Conservation (phyloP, 768 basidiomycete species). For the Amanita pseudoporphyria region DNA sequence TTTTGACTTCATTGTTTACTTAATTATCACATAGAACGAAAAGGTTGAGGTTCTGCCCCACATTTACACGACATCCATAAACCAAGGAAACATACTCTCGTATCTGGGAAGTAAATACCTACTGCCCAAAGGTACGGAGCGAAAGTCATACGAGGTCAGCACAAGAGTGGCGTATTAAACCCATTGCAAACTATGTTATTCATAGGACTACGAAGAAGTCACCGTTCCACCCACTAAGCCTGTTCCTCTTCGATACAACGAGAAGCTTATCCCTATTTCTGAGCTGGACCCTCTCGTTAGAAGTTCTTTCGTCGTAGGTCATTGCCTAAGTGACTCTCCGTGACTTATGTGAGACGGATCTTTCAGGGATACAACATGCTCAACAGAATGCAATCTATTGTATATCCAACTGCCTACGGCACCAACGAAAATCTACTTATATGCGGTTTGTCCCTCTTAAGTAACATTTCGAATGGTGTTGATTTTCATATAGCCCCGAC, state of each 20-base stretch:
- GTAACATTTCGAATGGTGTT: neutral
- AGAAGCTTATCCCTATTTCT: conserved; percentile 59
- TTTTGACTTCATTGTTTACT: neutral
- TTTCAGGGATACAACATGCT: conserved; percentile 72
- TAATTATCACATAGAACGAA: conserved; percentile 30
- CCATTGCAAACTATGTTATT: neutral
- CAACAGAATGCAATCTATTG: conserved; percentile 93
- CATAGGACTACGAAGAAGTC: conserved; percentile 82
- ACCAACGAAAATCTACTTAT: conserved; percentile 96
- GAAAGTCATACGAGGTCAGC: conserved; percentile 56
- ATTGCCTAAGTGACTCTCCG: neutral
- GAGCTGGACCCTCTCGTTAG: conserved; percentile 70
- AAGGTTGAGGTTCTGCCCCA: conserved; percentile 68
- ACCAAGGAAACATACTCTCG: conserved; percentile 57
- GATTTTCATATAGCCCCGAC: conserved; percentile 65
- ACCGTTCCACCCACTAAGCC: conserved; percentile 75
- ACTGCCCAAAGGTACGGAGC: conserved; percentile 75
- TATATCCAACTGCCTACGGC: conserved; percentile 88
- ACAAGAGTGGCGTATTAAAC: neutral
- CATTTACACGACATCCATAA: conserved; percentile 69
- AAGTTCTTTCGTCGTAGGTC: conserved; percentile 76
- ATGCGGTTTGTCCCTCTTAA: conserved; percentile 48
- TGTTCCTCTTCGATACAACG: conserved; percentile 62
- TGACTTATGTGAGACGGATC: conserved; percentile 3
- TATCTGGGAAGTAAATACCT: conserved; percentile 69